These are phyloP conservation scores for Hansenula sp. DNA, from an alignment of 1,139 yeast genomes.

Conservation along the genomic window DNA sequence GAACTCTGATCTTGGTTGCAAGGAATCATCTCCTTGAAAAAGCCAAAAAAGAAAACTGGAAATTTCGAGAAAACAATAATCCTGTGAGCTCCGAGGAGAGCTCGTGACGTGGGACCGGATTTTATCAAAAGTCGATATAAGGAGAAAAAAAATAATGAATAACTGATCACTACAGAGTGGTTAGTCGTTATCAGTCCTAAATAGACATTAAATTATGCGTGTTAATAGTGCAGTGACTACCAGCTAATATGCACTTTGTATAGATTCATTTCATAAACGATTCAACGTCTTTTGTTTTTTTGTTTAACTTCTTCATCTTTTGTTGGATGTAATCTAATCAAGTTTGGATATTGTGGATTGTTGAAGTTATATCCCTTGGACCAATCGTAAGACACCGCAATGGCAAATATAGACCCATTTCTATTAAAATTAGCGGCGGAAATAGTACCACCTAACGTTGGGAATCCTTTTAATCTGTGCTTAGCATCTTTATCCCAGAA, in stretches of 20 bases:
- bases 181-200: too few species aligned
- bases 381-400: slow-evolving; percentile 96
- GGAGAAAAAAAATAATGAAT: too few species aligned
- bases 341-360: slow-evolving; percentile 69
- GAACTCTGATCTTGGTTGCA: too few species aligned
- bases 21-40: too few species aligned
- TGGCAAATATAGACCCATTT: slow-evolving; percentile 82
- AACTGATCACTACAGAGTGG: too few species aligned
- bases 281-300: slow-evolving; percentile 47
- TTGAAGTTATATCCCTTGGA: slow-evolving; percentile 81
- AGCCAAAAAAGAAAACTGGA: too few species aligned
- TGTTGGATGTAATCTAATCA: slow-evolving; percentile 78
- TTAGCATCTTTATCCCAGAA: slow-evolving; percentile 96
- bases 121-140: too few species aligned
- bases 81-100: too few species aligned
- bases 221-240: too few species aligned
- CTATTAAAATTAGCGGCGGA: slow-evolving; percentile 79
- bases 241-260: not conserved
- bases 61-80: too few species aligned
- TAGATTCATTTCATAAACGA: not conserved
- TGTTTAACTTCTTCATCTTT: slow-evolving; percentile 86
- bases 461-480: slow-evolving; percentile 82
- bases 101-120: too few species aligned
- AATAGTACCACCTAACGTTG: slow-evolving; percentile 67
- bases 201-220: too few species aligned